Percentiles rank a stretch among this genome's conserved stretches.
Conservation (phyloP, 2,329 filamentous ascomycete genomes). For the Conoideocrella luteorostrata region DNA sequence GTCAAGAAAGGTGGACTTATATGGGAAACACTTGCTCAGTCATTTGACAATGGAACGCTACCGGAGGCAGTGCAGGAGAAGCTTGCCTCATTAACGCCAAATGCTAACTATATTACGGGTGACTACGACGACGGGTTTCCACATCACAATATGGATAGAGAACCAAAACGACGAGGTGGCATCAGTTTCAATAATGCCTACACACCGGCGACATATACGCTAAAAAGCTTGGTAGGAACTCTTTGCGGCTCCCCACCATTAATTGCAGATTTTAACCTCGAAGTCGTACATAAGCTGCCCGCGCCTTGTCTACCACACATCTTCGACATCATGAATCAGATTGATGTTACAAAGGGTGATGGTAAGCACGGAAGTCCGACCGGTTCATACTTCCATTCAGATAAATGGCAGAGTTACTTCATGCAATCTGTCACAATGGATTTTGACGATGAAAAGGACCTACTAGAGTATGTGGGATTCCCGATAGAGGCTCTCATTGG, state of each 20-base stretch:
- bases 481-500: constrained; percentile 17
- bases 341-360: constrained; percentile 11
- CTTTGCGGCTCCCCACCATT: constrained; percentile 36
- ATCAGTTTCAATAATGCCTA: constrained; percentile 34
- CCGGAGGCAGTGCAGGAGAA: constrained; percentile 24
- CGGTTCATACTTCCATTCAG: constrained; percentile 15
- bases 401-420: constrained; percentile 24
- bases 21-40: constrained; percentile 26
- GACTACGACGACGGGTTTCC: constrained; percentile 29
- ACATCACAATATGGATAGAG: constrained; percentile 11
- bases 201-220: constrained; percentile 36
- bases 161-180: constrained; percentile 27
- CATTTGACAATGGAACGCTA: constrained; percentile 24
- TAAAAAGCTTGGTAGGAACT: constrained; percentile 35
- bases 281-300: constrained; percentile 34
- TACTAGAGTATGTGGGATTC: constrained; percentile 24
- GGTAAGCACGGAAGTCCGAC: not conserved
- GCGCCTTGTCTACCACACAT: constrained; percentile 38
- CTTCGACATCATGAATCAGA: constrained; percentile 25
- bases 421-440: constrained; percentile 25
- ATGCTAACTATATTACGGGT: constrained; percentile 27
- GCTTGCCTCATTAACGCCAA: constrained; percentile 23
- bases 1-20: constrained; percentile 34
- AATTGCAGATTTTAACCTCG: constrained; percentile 35
- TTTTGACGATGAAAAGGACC: constrained; percentile 23